phyloP scores from a whole-genome alignment of 129 eudicot species.

The Helianthus annuus region DNA sequence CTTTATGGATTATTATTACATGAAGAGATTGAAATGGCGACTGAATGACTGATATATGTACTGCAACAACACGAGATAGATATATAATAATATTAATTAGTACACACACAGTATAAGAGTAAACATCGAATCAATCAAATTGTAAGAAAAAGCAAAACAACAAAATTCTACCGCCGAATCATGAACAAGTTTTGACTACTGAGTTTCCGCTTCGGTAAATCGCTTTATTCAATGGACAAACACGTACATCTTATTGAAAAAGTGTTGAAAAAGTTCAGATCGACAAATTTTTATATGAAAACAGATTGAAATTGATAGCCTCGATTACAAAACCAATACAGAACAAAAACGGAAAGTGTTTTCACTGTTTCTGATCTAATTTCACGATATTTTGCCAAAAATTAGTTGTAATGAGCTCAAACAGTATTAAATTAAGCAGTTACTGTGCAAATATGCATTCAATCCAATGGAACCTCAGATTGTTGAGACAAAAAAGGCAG shows the following conservation, averaged over 20 bases:
- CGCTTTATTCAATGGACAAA: slow-evolving; percentile 24
- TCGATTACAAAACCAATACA: slow-evolving; percentile 23
- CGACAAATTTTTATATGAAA: slow-evolving; percentile 9
- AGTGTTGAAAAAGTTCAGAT: not conserved
- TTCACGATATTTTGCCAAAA: slow-evolving; percentile 7
- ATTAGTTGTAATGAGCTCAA: slow-evolving; percentile 25
- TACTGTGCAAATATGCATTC: slow-evolving; percentile 9
- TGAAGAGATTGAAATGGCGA: slow-evolving; percentile 25
- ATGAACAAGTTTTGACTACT: slow-evolving; percentile 32
- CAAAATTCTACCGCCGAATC: slow-evolving; percentile 39
- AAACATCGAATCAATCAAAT: slow-evolving; percentile 46
- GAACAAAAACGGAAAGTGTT: slow-evolving; percentile 23
- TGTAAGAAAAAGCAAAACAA: not conserved
- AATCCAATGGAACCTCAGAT: slow-evolving; percentile 21
- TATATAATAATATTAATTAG: slow-evolving; percentile 26
- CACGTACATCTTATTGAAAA: slow-evolving; percentile 24
- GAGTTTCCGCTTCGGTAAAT: slow-evolving; percentile 14
- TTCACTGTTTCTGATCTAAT: slow-evolving; percentile 17
- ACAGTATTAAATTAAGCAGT: slow-evolving; percentile 17
- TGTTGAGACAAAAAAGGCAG: slow-evolving; percentile 33
- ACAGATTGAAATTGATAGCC: slow-evolving; percentile 10
- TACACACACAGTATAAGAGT: slow-evolving; percentile 27
- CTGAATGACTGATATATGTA: not conserved
- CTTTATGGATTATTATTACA: slow-evolving; percentile 19
- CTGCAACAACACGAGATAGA: slow-evolving; percentile 27